Conservation (phyloP, 2,329 filamentous ascomycete species). For the Hypomyces perniciosus region DNA sequence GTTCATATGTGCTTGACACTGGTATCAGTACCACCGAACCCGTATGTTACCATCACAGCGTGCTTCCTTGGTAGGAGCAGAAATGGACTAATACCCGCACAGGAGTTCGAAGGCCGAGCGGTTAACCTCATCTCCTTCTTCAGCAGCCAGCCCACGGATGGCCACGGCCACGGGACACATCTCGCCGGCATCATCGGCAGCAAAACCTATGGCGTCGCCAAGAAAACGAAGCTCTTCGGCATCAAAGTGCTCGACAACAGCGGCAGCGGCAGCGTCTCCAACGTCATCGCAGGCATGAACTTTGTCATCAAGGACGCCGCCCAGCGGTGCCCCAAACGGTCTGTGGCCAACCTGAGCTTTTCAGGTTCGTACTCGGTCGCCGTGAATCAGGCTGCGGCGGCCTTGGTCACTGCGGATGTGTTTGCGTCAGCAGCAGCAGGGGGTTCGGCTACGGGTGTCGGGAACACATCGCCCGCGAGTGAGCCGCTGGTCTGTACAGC, state of each 20-base stretch:
- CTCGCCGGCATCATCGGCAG: conserved; percentile 41
- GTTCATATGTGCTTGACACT: conserved; percentile 50
- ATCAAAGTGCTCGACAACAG: conserved; percentile 39
- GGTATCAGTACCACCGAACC: conserved; percentile 43
- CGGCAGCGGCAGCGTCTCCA: conserved; percentile 40
- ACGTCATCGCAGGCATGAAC: conserved; percentile 15
- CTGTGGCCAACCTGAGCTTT: conserved; percentile 30
- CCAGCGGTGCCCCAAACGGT: conserved; percentile 32
- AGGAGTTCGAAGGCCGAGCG: conserved; percentile 39
- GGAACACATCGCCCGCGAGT: conserved; percentile 40
- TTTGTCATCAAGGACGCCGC: conserved; percentile 24
- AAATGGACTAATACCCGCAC: too few relatives aligned
- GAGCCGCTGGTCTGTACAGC: conserved; percentile 44
- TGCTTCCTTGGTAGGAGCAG: too few relatives aligned
- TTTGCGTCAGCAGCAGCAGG: too few relatives aligned
- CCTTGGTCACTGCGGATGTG: too few relatives aligned
- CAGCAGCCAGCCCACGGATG: conserved; percentile 28
- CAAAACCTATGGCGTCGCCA: conserved; percentile 40
- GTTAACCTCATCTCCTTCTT: conserved; percentile 31
- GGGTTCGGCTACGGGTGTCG: background rate
- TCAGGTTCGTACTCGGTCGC: conserved; percentile 13
- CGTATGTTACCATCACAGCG: background rate
- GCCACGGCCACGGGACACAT: conserved; percentile 42
- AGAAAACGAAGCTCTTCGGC: conserved; percentile 30
- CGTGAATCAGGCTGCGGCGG: conserved; percentile 23